Conservation (phyloP, 805 yeast genomes). For the Pichia paraexigua region DNA sequence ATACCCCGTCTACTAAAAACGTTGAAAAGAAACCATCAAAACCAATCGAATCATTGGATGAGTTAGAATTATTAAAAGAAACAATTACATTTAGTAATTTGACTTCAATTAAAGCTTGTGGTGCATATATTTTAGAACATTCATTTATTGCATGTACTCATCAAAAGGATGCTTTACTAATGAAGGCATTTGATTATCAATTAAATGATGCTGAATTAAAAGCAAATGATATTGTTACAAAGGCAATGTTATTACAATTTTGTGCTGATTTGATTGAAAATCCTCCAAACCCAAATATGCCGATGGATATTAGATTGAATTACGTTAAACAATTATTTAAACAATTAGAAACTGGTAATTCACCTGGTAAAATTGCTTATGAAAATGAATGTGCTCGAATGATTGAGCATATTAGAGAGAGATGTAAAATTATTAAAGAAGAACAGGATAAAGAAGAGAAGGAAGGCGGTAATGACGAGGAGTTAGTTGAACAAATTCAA, state of each 20-base stretch:
- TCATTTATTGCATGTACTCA: conserved; percentile 67
- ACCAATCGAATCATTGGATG: conserved; percentile 34
- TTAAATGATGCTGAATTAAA: conserved; percentile 46
- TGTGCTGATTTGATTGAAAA: conserved; percentile 22
- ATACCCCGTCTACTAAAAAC: conserved; percentile 14
- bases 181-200: conserved; percentile 86
- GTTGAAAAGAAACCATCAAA: conserved; percentile 23
- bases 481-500: conserved; percentile 75
- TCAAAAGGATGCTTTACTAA: conserved; percentile 86
- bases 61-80: conserved; percentile 49
- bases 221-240: conserved; percentile 67
- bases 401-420: conserved; percentile 58
- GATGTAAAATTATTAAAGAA: conserved; percentile 67
- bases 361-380: conserved; percentile 67
- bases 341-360: conserved; percentile 43
- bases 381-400: conserved; percentile 68
- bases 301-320: conserved; percentile 9
- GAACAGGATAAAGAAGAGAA: conserved; percentile 27
- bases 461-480: conserved; percentile 36
- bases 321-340: conserved; percentile 41
- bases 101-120: conserved; percentile 38
- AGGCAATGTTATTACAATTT: conserved; percentile 73
- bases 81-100: conserved; percentile 61
- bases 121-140: conserved; percentile 47
- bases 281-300: conserved; percentile 12